A percentile compares a stretch with the other conserved stretches of the same genome.
Evolutionary conservation across 495 filamentous ascomycete species (phyloP).

Genomic region (Talaromyces wortmannii): DNA sequence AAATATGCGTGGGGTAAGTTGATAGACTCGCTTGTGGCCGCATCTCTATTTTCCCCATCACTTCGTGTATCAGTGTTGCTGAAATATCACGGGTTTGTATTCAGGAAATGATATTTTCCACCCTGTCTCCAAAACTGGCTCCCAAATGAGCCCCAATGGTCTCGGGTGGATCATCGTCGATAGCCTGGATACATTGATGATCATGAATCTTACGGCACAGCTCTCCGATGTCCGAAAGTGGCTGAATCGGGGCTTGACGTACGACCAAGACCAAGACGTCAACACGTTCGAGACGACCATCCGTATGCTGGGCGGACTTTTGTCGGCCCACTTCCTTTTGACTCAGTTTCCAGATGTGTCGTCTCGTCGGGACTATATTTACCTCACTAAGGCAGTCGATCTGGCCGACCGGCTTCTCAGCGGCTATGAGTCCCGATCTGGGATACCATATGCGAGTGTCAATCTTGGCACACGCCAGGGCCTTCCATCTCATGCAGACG

Average conservation of each 20-base stretch:
- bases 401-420: slow-evolving; percentile 80
- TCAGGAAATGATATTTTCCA: slow-evolving; percentile 83
- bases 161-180: slow-evolving; percentile 99
- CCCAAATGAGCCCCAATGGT: slow-evolving; percentile 65
- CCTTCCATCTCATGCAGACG: slow-evolving; percentile 71
- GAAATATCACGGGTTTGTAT: too few relatives aligned
- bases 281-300: slow-evolving; percentile 99
- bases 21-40: too few relatives aligned
- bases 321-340: slow-evolving; percentile 92
- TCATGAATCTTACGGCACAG: slow-evolving; percentile 93
- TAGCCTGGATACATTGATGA: slow-evolving; percentile 88
- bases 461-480: slow-evolving; percentile 72
- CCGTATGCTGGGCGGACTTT: slow-evolving; percentile 89
- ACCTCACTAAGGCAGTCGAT: slow-evolving; percentile 91
- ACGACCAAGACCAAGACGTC: slow-evolving; percentile 89
- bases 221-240: slow-evolving; percentile 83
- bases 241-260: slow-evolving; percentile 75
- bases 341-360: slow-evolving; percentile 62
- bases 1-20: slow-evolving; percentile 85
- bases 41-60: too few relatives aligned
- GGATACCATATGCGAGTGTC: slow-evolving; percentile 84
- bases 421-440: slow-evolving; percentile 79
- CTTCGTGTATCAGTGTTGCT: too few relatives aligned
- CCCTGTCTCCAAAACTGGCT: slow-evolving; percentile 69
- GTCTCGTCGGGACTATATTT: slow-evolving; percentile 77